Conservation (phyloP, 2,329 filamentous ascomycete species). For the Ophiostoma sp. region DNA sequence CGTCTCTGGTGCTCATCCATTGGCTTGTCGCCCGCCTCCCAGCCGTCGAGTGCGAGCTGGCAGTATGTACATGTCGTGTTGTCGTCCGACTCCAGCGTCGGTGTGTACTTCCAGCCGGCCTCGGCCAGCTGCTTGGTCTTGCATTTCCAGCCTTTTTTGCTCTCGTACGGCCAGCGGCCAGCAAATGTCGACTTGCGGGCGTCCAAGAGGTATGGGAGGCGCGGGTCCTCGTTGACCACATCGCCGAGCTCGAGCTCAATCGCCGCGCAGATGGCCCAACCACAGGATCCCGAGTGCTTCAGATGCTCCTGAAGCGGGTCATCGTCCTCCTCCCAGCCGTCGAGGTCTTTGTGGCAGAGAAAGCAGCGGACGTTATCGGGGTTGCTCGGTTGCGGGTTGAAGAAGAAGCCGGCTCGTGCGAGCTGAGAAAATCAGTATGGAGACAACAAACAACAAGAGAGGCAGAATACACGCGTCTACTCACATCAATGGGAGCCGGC, state of each 20-base stretch:
- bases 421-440: slow-evolving; percentile 55
- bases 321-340: slow-evolving; percentile 89
- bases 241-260: slow-evolving; percentile 63
- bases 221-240: slow-evolving; percentile 71
- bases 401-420: slow-evolving; percentile 89
- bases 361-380: slow-evolving; percentile 92
- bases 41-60: slow-evolving; percentile 83
- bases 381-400: slow-evolving; percentile 70
- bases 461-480: slow-evolving; percentile 41
- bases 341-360: slow-evolving; percentile 77
- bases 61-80: slow-evolving; percentile 92
- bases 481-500: slow-evolving; percentile 65
- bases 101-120: slow-evolving; percentile 92
- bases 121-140: slow-evolving; percentile 89
- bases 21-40: slow-evolving; percentile 91
- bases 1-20: slow-evolving; percentile 85
- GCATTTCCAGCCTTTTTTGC: slow-evolving; percentile 84
- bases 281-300: slow-evolving; percentile 77
- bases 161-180: slow-evolving; percentile 85
- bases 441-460: slow-evolving; percentile 37
- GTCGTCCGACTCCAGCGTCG: slow-evolving; percentile 78
- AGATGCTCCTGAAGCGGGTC: slow-evolving; percentile 82
- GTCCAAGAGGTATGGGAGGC: slow-evolving; percentile 66
- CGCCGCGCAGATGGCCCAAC: slow-evolving; percentile 75
- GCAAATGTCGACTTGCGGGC: slow-evolving; percentile 82